Base-by-base conservation (phyloP, 345 rosid species). In the Euclidium syriacum region DNA sequence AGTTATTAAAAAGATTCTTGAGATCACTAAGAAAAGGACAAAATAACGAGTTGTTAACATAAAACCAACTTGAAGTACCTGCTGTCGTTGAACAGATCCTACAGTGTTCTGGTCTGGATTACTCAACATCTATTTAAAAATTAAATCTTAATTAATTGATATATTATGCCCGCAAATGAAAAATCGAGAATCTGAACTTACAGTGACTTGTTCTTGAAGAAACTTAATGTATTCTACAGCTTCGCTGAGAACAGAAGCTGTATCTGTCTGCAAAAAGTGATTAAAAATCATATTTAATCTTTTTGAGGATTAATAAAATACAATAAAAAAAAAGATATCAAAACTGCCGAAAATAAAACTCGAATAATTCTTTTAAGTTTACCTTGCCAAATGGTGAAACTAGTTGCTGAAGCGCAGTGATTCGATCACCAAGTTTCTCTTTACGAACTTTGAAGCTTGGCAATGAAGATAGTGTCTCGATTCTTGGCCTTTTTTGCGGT, bases 341-440 rank as follows among this genome's bases (percentile, higher is more conserved):
- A 58, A 30, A 17, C 3, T 0, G 2, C 9, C 4, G 14, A 30
- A 4, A 43, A 49, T 22, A 4, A 43, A 49, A 3, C 0, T n/a
- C 10, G 1, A 18, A 7, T 10, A 4, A 2, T 24, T 51, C n/a
- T 26, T 8, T 43, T 34, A 2, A 11, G n/a, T 15, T 52, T 64
- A 86, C 95, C 94, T 91, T 91, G 82, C 96, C 98, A 63, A 89
- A 92, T 76, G 98, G 98, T 39, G 98, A 86, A 77, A 92, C 98
- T 60, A 92, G 81, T 80, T 92, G 98, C 72, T 92, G 98, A 64
- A 92, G 96, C 0, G 98, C 98, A 56, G 98, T 92, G 77, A 92
- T 84, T 68, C 95, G 83, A 84, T 92, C 98, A 72, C 98, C 98
- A 41, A 89, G 84, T 83, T 92, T 92, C 76, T 86, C 98, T 76